phyloP scores from a whole-genome alignment of 768 basidiomycete species.

The Leccinum rimulosum region DNA sequence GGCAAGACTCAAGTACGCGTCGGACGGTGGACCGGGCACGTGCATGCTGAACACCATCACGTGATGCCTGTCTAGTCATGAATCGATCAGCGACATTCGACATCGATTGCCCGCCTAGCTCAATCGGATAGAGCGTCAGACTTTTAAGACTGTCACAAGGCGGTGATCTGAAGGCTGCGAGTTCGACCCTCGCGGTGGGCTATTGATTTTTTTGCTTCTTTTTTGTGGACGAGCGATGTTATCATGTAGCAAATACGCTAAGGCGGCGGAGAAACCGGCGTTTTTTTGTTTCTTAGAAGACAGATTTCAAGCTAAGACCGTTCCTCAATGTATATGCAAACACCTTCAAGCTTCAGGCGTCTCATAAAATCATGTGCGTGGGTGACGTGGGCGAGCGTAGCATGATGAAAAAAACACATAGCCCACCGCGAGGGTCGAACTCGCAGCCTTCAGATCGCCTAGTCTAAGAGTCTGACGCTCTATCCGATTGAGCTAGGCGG shows the following conservation, averaged over 20 bases:
- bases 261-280: no score
- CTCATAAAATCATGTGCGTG: no score
- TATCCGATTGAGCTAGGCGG: conserved; percentile 69
- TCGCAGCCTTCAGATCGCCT: conserved; percentile 59
- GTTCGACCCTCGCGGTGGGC: conserved; percentile 85
- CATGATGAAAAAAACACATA: conserved; percentile 21
- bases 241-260: no score
- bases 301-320: no score
- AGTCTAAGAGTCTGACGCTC: conserved; percentile 63
- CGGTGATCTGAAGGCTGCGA: conserved; percentile 80
- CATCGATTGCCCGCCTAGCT: conserved; percentile 53
- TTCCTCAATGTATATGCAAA: no score
- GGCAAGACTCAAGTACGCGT: conserved; percentile 4
- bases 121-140: conserved; percentile 69
- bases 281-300: no score
- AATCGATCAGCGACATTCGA: conserved; percentile 22
- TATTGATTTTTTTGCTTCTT: conserved; percentile 28
- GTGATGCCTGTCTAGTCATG: conserved; percentile 24
- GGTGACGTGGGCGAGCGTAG: no score
- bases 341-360: no score
- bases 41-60: conserved; percentile 18
- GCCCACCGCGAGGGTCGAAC: conserved; percentile 66
- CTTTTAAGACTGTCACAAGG: conserved; percentile 45
- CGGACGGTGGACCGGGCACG: conserved; percentile 4
- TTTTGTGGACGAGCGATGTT: no score